Percentiles rank a stretch among this genome's conserved stretches.
Evolutionary conservation across 129 eudicot species (phyloP).

Genomic region (Saussurea involucrata): DNA sequence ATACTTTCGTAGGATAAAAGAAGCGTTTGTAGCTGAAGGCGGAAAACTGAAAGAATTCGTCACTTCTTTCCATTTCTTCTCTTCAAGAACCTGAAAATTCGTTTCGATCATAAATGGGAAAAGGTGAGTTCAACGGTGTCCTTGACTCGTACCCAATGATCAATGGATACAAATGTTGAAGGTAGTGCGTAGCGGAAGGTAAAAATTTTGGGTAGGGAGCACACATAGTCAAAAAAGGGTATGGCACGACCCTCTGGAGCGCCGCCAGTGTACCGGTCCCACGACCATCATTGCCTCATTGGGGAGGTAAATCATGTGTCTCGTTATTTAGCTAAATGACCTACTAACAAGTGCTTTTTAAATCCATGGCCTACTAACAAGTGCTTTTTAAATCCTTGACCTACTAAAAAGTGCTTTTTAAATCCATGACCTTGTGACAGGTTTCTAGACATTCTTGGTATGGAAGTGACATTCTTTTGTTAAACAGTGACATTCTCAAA

Average conservation of each 20-base stretch:
- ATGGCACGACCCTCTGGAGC: background rate
- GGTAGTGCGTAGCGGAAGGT: too few species aligned
- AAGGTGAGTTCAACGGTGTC: background rate
- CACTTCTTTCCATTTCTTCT: slow-evolving; percentile 88
- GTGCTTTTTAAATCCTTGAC: background rate
- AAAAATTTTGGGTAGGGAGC: background rate
- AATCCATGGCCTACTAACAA: background rate
- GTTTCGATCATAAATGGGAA: background rate
- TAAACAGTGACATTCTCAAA: too few species aligned
- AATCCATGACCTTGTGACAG: background rate
- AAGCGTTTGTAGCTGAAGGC: slow-evolving; percentile 95
- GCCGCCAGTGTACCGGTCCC: background rate
- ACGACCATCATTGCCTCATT: background rate
- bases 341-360: background rate
- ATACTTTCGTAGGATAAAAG: slow-evolving; percentile 80
- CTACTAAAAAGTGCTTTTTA: too few species aligned
- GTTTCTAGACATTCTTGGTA: background rate
- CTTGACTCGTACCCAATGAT: too few species aligned
- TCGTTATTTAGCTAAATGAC: background rate
- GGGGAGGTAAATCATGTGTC: background rate
- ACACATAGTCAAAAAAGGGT: background rate
- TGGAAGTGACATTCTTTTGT: too few species aligned
- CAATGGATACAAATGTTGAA: too few species aligned
- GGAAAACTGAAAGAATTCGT: slow-evolving; percentile 73
- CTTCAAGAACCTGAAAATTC: slow-evolving; percentile 59